These are phyloP conservation scores for Apiotrichum domesticum DNA, from an alignment of 1,284 basidiomycete genomes.

Conservation along the genomic window DNA sequence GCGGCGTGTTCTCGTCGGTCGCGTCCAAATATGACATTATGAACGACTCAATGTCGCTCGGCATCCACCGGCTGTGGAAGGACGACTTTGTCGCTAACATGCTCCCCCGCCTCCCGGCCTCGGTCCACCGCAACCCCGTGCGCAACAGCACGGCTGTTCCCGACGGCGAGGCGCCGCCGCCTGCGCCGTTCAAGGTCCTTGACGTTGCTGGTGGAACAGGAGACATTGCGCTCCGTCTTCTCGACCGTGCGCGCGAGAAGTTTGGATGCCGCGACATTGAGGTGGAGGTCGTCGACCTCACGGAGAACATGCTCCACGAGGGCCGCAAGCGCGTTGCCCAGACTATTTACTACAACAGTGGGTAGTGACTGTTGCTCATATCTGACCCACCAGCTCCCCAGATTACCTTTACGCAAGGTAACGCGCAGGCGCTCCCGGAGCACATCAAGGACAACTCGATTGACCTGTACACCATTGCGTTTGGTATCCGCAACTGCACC, in stretches of 20 bases:
- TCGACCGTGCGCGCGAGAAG: constrained; percentile 84
- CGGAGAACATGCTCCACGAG: constrained; percentile 89
- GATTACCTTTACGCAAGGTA: constrained; percentile 85
- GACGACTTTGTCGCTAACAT: constrained; percentile 79
- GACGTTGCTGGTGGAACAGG: constrained; percentile 98
- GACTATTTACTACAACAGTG: constrained; percentile 95
- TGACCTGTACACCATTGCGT: constrained; percentile 97
- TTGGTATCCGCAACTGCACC: constrained; percentile 97
- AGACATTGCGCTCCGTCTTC: constrained; percentile 89
- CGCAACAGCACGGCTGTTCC: constrained; percentile 48
- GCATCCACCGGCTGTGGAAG: constrained; percentile 96
- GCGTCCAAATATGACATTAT: constrained; percentile 95
- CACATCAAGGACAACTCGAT: constrained; percentile 69
- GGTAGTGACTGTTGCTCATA: constrained; percentile 37
- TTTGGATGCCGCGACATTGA: constrained; percentile 81
- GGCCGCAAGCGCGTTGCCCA: constrained; percentile 85
- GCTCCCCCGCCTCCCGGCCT: constrained; percentile 55
- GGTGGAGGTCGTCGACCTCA: constrained; percentile 93
- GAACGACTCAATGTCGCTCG: constrained; percentile 98
- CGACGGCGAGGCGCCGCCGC: constrained; percentile 13
- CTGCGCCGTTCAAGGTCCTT: constrained; percentile 62
- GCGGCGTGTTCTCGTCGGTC: constrained; percentile 90
- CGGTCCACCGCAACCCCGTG: constrained; percentile 32
- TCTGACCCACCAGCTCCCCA: constrained; percentile 69
- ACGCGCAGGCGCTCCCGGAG: constrained; percentile 73